phyloP scores from a whole-genome alignment of 2,329 filamentous ascomycete genomes.

The Colletotrichum aenigma region DNA sequence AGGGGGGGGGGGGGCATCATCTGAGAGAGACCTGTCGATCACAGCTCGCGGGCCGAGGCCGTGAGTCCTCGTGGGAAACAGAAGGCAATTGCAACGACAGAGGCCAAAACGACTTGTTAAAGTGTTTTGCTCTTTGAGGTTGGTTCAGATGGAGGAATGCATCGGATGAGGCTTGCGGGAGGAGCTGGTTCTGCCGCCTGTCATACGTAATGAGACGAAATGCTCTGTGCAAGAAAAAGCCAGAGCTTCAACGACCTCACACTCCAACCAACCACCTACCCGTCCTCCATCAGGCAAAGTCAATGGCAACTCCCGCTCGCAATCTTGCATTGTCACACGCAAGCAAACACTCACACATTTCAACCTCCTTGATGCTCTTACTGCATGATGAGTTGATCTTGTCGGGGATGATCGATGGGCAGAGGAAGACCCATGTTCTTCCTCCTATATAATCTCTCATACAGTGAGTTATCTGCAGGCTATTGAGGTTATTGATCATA shows the following conservation, averaged over 20 bases:
- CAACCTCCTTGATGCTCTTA: background rate
- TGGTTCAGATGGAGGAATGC: background rate
- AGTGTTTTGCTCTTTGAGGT: background rate
- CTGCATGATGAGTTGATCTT: no score
- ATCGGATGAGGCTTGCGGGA: slow-evolving; percentile 2
- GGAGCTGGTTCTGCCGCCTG: background rate
- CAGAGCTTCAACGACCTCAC: background rate
- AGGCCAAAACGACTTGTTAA: background rate
- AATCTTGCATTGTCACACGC: background rate
- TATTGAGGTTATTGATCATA: no score
- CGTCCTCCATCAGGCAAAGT: background rate
- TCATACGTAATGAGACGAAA: background rate
- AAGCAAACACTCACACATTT: background rate
- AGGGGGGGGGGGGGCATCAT: background rate
- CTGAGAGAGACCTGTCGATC: background rate
- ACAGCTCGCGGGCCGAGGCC: background rate
- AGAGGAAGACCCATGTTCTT: no score
- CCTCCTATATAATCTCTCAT: no score
- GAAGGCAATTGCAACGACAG: background rate
- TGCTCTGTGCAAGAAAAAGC: background rate
- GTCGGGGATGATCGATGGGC: no score
- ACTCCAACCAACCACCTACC: background rate
- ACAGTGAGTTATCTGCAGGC: no score
- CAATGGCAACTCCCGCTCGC: background rate
- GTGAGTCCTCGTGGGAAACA: background rate